Conservation (phyloP, 2,329 filamentous ascomycete species). For the Dactylellina sp. region DNA sequence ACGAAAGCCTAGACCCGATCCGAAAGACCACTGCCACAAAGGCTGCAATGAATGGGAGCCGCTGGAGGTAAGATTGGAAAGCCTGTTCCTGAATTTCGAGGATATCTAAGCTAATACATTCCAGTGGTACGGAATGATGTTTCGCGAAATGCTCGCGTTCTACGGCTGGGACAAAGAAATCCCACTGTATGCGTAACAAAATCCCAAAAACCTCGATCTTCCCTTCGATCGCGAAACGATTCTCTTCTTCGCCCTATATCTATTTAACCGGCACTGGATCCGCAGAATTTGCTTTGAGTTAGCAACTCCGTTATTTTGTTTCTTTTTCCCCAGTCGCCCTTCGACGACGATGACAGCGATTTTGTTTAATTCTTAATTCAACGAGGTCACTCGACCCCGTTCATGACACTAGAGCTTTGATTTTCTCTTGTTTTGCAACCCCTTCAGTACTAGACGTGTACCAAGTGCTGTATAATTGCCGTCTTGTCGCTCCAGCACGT, state of each 20-base stretch:
- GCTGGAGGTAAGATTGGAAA: slow-evolving; percentile 57
- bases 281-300: slow-evolving; percentile 6
- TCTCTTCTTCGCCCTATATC: not conserved
- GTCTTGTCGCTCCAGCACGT: not conserved
- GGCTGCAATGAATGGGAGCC: slow-evolving; percentile 60
- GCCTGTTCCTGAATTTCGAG: not conserved
- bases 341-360: slow-evolving; percentile 34
- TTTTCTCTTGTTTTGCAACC: not conserved
- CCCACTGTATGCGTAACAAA: slow-evolving; percentile 58
- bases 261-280: not conserved
- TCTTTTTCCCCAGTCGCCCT: not conserved
- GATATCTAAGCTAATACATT: slow-evolving; percentile 10
- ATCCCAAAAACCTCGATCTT: not conserved
- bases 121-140: slow-evolving; percentile 67
- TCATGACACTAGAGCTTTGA: slow-evolving; percentile 14
- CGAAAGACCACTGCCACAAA: slow-evolving; percentile 59
- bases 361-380: slow-evolving; percentile 28
- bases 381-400: not conserved
- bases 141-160: slow-evolving; percentile 61
- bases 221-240: not conserved
- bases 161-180: slow-evolving; percentile 60
- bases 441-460: slow-evolving; percentile 2
- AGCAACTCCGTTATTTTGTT: slow-evolving; percentile 1
- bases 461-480: slow-evolving; percentile 14
- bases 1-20: slow-evolving; percentile 58